phyloP scores from a whole-genome alignment of 805 yeast genomes.

The Lipomyces lipofer region DNA sequence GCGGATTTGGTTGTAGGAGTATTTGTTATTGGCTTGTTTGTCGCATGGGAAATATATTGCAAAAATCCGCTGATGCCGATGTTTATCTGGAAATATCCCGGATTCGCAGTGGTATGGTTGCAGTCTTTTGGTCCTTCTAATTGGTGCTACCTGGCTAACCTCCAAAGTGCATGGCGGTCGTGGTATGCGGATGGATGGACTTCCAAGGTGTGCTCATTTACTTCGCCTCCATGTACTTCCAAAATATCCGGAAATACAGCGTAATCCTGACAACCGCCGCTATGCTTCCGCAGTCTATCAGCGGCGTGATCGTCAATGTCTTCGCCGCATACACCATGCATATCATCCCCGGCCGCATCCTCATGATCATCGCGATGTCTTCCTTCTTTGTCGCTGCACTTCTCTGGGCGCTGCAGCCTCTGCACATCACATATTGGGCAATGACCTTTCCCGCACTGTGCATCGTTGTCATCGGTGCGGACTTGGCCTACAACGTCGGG shows the following conservation, averaged over 20 bases:
- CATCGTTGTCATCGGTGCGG: constrained; percentile 51
- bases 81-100: constrained; percentile 44
- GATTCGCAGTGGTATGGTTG: constrained; percentile 39
- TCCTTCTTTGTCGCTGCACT: constrained; percentile 44
- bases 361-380: constrained; percentile 42
- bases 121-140: neutral
- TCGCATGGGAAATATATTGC: constrained; percentile 43
- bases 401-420: constrained; percentile 47
- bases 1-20: constrained; percentile 47
- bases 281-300: constrained; percentile 46
- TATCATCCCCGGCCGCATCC: constrained; percentile 45
- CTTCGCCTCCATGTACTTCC: constrained; percentile 48
- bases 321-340: constrained; percentile 52
- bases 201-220: constrained; percentile 47
- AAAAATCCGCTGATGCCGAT: constrained; percentile 51
- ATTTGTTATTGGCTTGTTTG: constrained; percentile 41
- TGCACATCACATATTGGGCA: constrained; percentile 45
- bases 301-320: constrained; percentile 47
- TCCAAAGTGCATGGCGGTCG: constrained; percentile 41
- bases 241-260: constrained; percentile 42
- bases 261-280: constrained; percentile 49
- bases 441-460: constrained; percentile 50
- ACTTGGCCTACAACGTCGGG: constrained; percentile 49
- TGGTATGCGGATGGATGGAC: constrained; percentile 44
- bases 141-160: neutral